Conservation (phyloP, 2,329 filamentous ascomycete genomes). For the Botrytis medusae region DNA sequence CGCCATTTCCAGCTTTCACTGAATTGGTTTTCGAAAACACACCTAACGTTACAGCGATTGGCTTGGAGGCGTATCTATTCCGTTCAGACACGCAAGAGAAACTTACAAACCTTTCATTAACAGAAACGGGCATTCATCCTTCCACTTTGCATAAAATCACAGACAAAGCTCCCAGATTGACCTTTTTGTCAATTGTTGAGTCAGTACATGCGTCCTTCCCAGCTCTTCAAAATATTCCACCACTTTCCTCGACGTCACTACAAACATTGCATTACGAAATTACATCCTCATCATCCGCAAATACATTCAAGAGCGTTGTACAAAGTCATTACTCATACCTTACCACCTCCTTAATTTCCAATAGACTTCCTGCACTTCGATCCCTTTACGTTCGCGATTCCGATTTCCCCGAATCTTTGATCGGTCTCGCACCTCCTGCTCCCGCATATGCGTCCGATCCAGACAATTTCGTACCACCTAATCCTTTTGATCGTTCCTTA, state of each 20-base stretch:
- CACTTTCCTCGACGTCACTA: slow-evolving; percentile 68
- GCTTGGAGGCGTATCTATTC: slow-evolving; percentile 68
- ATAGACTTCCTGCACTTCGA: slow-evolving; percentile 69
- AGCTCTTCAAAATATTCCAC: slow-evolving; percentile 54
- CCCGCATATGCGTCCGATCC: slow-evolving; percentile 48
- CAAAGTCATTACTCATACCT: slow-evolving; percentile 81
- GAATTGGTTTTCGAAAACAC: slow-evolving; percentile 71
- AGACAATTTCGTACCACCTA: slow-evolving; percentile 34
- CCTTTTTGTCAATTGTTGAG: slow-evolving; percentile 53
- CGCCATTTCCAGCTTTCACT: slow-evolving; percentile 72
- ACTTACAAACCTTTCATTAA: slow-evolving; percentile 68
- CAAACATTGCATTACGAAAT: slow-evolving; percentile 81
- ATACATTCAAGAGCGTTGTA: slow-evolving; percentile 56
- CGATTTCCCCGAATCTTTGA: slow-evolving; percentile 76
- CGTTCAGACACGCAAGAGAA: slow-evolving; percentile 56
- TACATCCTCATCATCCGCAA: slow-evolving; percentile 56
- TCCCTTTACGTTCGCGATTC: slow-evolving; percentile 85
- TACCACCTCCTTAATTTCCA: slow-evolving; percentile 75
- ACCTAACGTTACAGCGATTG: slow-evolving; percentile 68
- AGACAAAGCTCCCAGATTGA: slow-evolving; percentile 43
- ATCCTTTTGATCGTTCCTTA: slow-evolving; percentile 38
- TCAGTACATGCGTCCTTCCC: slow-evolving; percentile 58
- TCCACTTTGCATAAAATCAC: slow-evolving; percentile 46
- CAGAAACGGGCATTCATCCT: slow-evolving; percentile 66
- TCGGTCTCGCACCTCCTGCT: slow-evolving; percentile 64